A percentile compares a stretch with the other conserved stretches of the same genome.
Conservation (phyloP, 2,329 filamentous ascomycete genomes). For the Aspergillus glaucus region DNA sequence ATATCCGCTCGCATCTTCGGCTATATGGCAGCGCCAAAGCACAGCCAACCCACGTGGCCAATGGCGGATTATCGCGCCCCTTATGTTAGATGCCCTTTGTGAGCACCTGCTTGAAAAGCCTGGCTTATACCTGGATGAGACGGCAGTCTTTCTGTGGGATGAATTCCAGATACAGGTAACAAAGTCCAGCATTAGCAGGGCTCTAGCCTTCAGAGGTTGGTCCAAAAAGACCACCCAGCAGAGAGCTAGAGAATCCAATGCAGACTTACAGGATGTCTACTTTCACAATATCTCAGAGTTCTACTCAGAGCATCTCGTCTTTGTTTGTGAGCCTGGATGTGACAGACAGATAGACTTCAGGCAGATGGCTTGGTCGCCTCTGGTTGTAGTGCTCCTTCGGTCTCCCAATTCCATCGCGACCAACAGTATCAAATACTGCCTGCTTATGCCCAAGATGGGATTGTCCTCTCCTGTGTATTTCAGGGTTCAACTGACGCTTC, state of each 20-base stretch:
- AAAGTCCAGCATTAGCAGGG: conserved; percentile 16
- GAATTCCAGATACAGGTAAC: conserved; percentile 15
- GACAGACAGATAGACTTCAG: too few species aligned
- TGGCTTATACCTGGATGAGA: not conserved
- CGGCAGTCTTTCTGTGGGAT: not conserved
- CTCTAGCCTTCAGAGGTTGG: conserved; percentile 19
- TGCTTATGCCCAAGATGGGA: not conserved
- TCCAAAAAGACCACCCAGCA: conserved; percentile 24
- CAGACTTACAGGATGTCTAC: conserved; percentile 8
- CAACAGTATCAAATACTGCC: not conserved
- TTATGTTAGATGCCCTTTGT: not conserved
- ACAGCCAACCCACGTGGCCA: conserved; percentile 1
- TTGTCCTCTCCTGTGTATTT: not conserved
- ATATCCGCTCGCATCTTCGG: conserved; percentile 8
- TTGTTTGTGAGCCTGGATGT: too few species aligned
- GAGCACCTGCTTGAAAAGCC: not conserved
- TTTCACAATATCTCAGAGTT: too few species aligned
- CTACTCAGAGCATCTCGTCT: too few species aligned
- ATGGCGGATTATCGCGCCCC: conserved; percentile 16
- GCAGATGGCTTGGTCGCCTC: too few species aligned
- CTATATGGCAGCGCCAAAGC: conserved; percentile 8
- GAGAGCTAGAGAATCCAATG: conserved; percentile 26
- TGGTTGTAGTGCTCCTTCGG: conserved; percentile 11
- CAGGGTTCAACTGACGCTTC: not conserved
- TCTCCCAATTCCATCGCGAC: conserved; percentile 19